phyloP scores from a whole-genome alignment of 116 monocot species.

The Trichopus zeylanicus region DNA sequence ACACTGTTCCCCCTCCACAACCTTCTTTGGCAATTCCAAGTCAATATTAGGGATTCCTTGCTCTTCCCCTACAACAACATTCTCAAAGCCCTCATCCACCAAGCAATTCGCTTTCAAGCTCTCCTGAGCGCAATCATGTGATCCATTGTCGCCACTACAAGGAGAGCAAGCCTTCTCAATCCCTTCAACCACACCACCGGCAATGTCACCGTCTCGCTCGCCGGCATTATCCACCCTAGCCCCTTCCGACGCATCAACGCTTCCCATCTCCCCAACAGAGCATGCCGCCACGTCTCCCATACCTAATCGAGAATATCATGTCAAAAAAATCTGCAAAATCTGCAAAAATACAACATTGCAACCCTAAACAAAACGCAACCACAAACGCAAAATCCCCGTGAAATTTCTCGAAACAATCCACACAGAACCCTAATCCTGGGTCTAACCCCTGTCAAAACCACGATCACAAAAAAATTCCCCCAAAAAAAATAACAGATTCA shows the following conservation, averaged over 20 bases:
- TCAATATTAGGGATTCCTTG: not conserved
- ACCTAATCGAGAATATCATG: not conserved
- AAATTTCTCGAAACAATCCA: not conserved
- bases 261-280: not conserved
- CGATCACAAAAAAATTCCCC: not conserved
- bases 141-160: not conserved
- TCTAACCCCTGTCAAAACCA: not conserved
- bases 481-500: not conserved
- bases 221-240: not conserved
- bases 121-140: not conserved
- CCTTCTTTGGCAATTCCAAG: not conserved
- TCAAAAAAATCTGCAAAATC: not conserved
- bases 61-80: not conserved
- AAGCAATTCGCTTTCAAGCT: not conserved
- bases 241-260: not conserved
- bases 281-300: not conserved
- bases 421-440: not conserved
- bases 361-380: not conserved
- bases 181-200: not conserved
- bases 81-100: not conserved
- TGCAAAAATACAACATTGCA: not conserved
- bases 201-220: not conserved
- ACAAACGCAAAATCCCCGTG: not conserved
- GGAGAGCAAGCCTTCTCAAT: not conserved
- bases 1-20: conserved; percentile 10